Base-by-base conservation (phyloP, 306 rosid genomes). In the Fagus crenata region DNA sequence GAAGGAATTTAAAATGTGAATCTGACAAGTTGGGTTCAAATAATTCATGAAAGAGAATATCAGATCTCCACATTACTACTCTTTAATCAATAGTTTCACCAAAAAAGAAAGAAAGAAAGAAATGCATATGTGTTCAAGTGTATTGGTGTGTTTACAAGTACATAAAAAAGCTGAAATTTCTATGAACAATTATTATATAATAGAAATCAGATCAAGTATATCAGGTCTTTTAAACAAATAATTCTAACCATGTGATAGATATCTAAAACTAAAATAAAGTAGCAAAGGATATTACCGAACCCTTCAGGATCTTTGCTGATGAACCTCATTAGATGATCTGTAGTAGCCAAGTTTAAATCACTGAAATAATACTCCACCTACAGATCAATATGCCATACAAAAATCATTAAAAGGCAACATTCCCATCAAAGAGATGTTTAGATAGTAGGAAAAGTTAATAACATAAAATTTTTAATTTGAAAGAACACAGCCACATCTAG, bases 361-460 rank as follows among this genome's bases (percentile, higher is more conserved):
- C 98, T 95, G 88, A 95, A 92, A 87, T 95, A 95, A 87, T 95
- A 95, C 84, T 95, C 98, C 92, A 95, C 98, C 98, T 92, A 85
- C 84, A 89, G 80, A 71, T 74, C 53, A 51, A 56, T 6, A 73
- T 76, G 35, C 31, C 41, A 74, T 35, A 14, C 8, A 80, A 72
- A 86, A 39, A 40, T 7, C 54, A 22, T 73, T 31, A 70, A 71
- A 78, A 72, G 53, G 77, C 77, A 72, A 82, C 64, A 79, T 69
- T 63, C 73, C 68, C 78, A 61, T 28, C 22, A 67, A 51, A 53
- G 72, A 37, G 75, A 67, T 3, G 36, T 69, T 59, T 51, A 49
- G 65, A 59, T 70, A 54, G 49, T 35, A 67, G 4, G 36, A 79
- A 28, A 28, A 43, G 33, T 22, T 14, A 22, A 41, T 15, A 22